Evolutionary conservation across 805 yeast species (phyloP).

Genomic region (Yarrowia yakushimensis): DNA sequence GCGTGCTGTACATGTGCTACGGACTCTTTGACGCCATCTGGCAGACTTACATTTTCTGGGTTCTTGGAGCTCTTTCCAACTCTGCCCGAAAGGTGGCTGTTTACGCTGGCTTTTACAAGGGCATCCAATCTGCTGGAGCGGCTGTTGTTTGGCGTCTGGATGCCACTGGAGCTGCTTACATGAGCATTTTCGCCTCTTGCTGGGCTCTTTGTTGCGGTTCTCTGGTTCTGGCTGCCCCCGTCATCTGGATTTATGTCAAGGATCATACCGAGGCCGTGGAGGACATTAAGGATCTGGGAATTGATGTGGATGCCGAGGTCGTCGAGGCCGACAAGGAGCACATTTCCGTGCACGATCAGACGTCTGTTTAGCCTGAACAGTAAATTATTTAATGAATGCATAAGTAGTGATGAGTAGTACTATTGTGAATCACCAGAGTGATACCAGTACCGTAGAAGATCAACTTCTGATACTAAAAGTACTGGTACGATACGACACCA

Average conservation of each 20-base stretch:
- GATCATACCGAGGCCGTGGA: constrained; percentile 43
- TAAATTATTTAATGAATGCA: too few relatives aligned
- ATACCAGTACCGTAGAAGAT: too few relatives aligned
- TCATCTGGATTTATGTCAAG: constrained; percentile 44
- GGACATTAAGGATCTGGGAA: constrained; percentile 26
- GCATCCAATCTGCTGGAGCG: constrained; percentile 61
- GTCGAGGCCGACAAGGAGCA: background rate
- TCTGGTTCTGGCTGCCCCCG: constrained; percentile 48
- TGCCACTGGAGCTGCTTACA: constrained; percentile 41
- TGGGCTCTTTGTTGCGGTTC: constrained; percentile 53
- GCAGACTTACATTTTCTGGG: constrained; percentile 58
- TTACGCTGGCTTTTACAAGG: constrained; percentile 61
- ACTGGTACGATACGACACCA: too few relatives aligned
- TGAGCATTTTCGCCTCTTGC: constrained; percentile 46
- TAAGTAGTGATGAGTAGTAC: too few relatives aligned
- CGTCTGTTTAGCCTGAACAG: too few relatives aligned
- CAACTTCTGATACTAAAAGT: too few relatives aligned
- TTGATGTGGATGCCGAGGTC: background rate
- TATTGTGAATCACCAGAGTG: too few relatives aligned
- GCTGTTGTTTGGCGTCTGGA: constrained; percentile 60
- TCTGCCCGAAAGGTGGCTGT: constrained; percentile 53
- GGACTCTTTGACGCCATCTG: constrained; percentile 58
- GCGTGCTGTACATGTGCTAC: constrained; percentile 60
- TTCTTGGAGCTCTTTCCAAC: constrained; percentile 57
- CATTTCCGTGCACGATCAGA: background rate